phyloP scores from a whole-genome alignment of 176 grass and related monocot genomes.

The Dendrocalamus sinicus region DNA sequence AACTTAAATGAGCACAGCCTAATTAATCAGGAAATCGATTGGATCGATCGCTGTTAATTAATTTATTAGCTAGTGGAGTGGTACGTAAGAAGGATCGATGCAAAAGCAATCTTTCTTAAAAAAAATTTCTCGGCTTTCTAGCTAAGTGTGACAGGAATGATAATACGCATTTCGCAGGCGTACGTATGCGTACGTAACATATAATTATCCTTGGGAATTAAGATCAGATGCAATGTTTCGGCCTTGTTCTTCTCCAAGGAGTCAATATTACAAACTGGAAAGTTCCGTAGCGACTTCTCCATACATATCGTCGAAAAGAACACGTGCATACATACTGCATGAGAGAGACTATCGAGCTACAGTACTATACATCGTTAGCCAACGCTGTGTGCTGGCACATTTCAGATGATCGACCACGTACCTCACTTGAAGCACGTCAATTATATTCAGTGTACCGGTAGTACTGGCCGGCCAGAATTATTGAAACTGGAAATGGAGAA shows the following conservation, averaged over 20 bases:
- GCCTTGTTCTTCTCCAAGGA: background rate
- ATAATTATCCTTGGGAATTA: background rate
- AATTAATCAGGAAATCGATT: background rate
- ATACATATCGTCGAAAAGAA: background rate
- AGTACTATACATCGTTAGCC: background rate
- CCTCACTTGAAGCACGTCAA: background rate
- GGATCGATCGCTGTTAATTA: background rate
- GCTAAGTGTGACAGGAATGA: background rate
- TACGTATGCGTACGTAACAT: background rate
- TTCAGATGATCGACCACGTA: background rate
- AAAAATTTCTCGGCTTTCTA: background rate
- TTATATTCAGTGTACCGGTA: background rate
- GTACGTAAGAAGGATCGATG: background rate
- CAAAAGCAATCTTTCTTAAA: background rate
- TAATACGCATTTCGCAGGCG: background rate
- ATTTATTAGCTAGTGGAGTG: background rate
- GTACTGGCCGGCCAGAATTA: background rate
- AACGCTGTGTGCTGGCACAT: background rate
- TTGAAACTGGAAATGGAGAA: background rate
- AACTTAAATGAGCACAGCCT: too few species aligned
- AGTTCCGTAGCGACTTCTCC: slow-evolving; percentile 6
- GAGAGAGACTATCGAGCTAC: background rate
- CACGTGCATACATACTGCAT: slow-evolving; percentile 10
- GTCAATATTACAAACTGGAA: background rate
- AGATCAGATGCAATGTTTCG: slow-evolving; percentile 26